phyloP scores from a whole-genome alignment of 257 asterid genomes.

The Jasminum sambac region DNA sequence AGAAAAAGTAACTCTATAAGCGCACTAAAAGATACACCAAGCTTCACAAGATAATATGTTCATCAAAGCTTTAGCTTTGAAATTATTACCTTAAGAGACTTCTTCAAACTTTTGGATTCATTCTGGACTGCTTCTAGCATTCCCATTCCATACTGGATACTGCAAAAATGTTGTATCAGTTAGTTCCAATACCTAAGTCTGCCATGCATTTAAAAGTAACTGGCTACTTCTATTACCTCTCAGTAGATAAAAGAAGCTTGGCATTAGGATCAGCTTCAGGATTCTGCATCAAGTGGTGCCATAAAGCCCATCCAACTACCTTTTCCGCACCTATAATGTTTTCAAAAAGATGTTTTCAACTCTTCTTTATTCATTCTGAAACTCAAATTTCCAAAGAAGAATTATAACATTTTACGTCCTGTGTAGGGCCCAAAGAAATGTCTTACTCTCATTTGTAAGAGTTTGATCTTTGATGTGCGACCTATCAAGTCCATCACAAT shows the following conservation, averaged over 20 bases:
- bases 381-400: constrained; percentile 3
- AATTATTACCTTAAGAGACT: constrained; percentile 70
- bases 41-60: not conserved
- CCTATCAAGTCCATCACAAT: constrained; percentile 67
- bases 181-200: constrained; percentile 20
- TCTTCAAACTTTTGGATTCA: constrained; percentile 71
- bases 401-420: not conserved
- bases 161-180: constrained; percentile 31
- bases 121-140: constrained; percentile 60
- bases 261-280: constrained; percentile 51
- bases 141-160: constrained; percentile 71
- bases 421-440: constrained; percentile 15
- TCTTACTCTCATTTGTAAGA: constrained; percentile 78
- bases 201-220: constrained; percentile 18
- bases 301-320: constrained; percentile 85
- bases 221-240: constrained; percentile 54
- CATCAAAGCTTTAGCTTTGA: constrained; percentile 10
- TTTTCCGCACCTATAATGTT: constrained; percentile 71
- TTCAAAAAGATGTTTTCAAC: constrained; percentile 22
- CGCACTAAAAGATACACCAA: constrained; percentile 10
- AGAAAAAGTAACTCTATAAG: constrained; percentile 22
- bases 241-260: constrained; percentile 53
- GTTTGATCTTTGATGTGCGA: constrained; percentile 72
- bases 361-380: constrained; percentile 13
- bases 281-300: constrained; percentile 61